phyloP scores from a whole-genome alignment of 805 yeast species.

The Gaillardinia entomophila region DNA sequence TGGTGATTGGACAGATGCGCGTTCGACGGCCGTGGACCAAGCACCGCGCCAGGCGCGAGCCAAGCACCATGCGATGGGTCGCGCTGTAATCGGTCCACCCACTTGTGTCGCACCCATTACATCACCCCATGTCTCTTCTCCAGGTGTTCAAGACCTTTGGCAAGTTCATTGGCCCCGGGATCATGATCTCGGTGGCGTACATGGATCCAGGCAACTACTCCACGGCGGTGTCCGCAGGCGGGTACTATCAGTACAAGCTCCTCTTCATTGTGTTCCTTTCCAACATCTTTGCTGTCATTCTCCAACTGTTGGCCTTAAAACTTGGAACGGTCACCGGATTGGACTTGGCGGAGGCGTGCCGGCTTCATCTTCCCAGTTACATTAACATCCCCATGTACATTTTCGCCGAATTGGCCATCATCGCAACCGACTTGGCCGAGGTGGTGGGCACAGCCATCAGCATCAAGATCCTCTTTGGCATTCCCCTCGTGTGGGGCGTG shows the following conservation, averaged over 20 bases:
- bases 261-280: constrained; percentile 69
- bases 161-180: constrained; percentile 80
- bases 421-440: constrained; percentile 91
- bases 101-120: no score
- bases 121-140: no score
- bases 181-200: constrained; percentile 84
- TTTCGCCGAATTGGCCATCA: constrained; percentile 79
- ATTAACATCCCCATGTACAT: constrained; percentile 58
- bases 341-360: constrained; percentile 81
- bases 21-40: no score
- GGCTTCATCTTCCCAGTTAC: constrained; percentile 62
- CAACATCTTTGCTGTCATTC: constrained; percentile 76
- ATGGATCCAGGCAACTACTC: constrained; percentile 94
- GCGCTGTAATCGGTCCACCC: no score
- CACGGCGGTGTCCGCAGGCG: constrained; percentile 86
- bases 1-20: no score
- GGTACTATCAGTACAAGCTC: constrained; percentile 66
- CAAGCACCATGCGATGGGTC: no score
- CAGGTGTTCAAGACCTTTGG: constrained; percentile 50
- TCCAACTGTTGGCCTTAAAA: constrained; percentile 79
- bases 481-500: constrained; percentile 75
- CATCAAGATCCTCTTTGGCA: constrained; percentile 64
- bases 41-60: no score
- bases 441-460: constrained; percentile 93
- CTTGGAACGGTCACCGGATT: constrained; percentile 87